A percentile compares a stretch with the other conserved stretches of the same genome.
phyloP scores from a whole-genome alignment of 306 rosid genomes.

The Lathyrus oleraceus region DNA sequence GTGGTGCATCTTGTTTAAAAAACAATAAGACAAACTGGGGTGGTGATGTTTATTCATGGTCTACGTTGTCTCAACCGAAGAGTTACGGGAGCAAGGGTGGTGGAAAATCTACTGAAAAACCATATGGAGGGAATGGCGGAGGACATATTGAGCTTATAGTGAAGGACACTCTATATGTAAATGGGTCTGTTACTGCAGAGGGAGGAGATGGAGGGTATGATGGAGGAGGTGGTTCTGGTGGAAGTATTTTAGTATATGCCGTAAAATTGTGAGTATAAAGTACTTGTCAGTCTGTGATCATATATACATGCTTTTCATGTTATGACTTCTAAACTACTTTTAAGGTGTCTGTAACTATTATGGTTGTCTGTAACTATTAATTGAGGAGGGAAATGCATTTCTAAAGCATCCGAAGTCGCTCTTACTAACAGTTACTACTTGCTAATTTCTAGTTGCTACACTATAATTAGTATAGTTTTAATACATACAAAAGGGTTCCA shows the following conservation, averaged over 20 bases:
- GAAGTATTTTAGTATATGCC: conserved; percentile 79
- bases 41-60: conserved; percentile 99
- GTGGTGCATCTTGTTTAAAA: conserved; percentile 93
- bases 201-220: conserved; percentile 86
- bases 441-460: conserved; percentile 8
- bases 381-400: conserved; percentile 25
- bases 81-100: conserved; percentile 97
- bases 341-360: conserved; percentile 11
- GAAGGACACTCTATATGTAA: conserved; percentile 65
- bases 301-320: conserved; percentile 25
- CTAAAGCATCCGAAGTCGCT: conserved; percentile 28
- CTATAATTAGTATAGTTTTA: conserved; percentile 19
- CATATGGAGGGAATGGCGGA: conserved; percentile 91
- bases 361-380: conserved; percentile 3
- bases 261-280: conserved; percentile 79
- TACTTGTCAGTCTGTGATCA: conserved; percentile 29
- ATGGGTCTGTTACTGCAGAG: conserved; percentile 81
- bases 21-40: conserved; percentile 86
- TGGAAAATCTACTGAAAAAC: conserved; percentile 54
- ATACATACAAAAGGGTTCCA: conserved; percentile 19
- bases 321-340: conserved; percentile 30
- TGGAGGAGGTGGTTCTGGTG: conserved; percentile 98
- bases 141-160: conserved; percentile 80
- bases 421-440: neutral
- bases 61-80: conserved; percentile 81